These are phyloP conservation scores for Hippophae rhamnoides DNA, from an alignment of 306 rosid species.

Conservation along the genomic window DNA sequence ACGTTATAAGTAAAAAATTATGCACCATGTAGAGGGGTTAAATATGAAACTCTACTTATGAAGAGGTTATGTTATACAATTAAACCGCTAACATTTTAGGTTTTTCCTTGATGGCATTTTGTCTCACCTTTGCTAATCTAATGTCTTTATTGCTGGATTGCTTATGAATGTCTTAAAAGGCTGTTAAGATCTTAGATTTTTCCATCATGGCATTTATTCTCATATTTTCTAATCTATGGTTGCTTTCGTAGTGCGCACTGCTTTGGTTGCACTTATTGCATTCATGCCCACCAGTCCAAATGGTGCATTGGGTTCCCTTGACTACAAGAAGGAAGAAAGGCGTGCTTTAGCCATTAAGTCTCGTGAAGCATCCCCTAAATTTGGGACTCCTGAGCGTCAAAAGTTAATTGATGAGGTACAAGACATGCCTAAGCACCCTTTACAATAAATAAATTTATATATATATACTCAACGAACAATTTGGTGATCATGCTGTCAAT, in stretches of 20 bases:
- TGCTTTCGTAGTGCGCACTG: slow-evolving; percentile 74
- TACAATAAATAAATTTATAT: neutral
- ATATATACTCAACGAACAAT: neutral
- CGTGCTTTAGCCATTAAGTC: slow-evolving; percentile 72
- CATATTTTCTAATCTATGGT: slow-evolving; percentile 14
- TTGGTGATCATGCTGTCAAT: slow-evolving; percentile 3
- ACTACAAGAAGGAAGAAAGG: slow-evolving; percentile 88
- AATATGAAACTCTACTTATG: no score
- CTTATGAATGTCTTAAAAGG: no score
- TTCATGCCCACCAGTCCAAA: slow-evolving; percentile 96
- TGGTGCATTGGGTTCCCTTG: slow-evolving; percentile 89
- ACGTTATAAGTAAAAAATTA: no score
- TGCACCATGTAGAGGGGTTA: no score
- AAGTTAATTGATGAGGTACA: slow-evolving; percentile 60
- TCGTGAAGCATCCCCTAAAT: slow-evolving; percentile 66
- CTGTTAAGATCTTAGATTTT: neutral
- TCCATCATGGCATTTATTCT: neutral
- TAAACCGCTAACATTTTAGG: no score
- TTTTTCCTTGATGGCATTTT: no score
- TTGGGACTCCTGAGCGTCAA: slow-evolving; percentile 77
- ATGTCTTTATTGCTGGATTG: no score
- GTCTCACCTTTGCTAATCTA: no score
- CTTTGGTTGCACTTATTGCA: slow-evolving; percentile 88
- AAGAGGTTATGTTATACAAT: no score
- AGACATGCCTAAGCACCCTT: neutral